These are phyloP conservation scores for Quercus ilex DNA, from an alignment of 306 rosid genomes.

Conservation along the genomic window DNA sequence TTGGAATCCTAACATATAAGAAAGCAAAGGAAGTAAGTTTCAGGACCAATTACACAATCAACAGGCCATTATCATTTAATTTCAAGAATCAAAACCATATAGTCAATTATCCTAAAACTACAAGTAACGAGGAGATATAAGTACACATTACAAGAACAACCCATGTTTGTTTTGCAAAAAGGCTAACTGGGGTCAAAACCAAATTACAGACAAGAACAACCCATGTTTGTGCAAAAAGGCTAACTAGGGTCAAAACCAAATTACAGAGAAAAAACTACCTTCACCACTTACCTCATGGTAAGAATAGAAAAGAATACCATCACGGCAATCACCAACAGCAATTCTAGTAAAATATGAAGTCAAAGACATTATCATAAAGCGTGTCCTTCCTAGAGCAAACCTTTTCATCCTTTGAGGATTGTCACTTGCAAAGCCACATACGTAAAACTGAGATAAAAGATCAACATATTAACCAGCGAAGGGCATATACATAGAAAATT, in stretches of 20 bases:
- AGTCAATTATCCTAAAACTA: constrained; percentile 15
- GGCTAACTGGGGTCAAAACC: not conserved
- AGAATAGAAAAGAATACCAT: constrained; percentile 75
- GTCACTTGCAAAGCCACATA: constrained; percentile 85
- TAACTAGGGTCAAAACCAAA: not conserved
- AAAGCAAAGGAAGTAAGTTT: constrained; percentile 27
- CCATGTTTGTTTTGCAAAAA: not conserved
- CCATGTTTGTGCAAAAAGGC: not conserved
- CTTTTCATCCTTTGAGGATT: constrained; percentile 62
- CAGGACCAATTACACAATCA: constrained; percentile 20
- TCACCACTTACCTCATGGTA: constrained; percentile 74
- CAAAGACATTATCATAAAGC: constrained; percentile 67
- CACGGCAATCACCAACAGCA: constrained; percentile 95
- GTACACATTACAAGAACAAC: not conserved
- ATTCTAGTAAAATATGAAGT: constrained; percentile 78
- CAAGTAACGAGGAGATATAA: not conserved
- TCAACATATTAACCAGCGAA: constrained; percentile 26
- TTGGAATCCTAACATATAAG: constrained; percentile 55
- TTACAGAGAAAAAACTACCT: constrained; percentile 3
- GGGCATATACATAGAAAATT: not conserved
- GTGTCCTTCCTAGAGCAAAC: constrained; percentile 66
- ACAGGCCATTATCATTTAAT: constrained; percentile 11
- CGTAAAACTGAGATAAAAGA: constrained; percentile 68
- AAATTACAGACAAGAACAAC: constrained; percentile 4
- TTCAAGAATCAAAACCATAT: constrained; percentile 8